These are phyloP conservation scores for Sordariomycetes sp. DNA, from an alignment of 2,329 filamentous ascomycete species.

Conservation along the genomic window DNA sequence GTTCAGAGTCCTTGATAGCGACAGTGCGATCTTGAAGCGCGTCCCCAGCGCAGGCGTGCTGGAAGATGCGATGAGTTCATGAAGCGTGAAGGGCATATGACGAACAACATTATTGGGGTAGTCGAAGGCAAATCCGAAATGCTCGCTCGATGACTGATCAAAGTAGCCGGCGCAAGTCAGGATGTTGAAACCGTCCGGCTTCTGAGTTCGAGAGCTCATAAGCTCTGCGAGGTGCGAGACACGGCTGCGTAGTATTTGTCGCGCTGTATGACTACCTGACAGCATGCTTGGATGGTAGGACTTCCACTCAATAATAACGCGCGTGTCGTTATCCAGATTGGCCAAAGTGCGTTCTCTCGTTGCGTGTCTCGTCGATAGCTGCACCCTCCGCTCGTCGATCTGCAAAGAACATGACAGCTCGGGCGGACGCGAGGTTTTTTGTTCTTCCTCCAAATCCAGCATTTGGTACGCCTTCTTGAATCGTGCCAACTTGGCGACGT, in stretches of 20 bases:
- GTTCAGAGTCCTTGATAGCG: background rate
- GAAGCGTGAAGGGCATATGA: background rate
- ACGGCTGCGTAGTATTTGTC: background rate
- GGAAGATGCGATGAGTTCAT: background rate
- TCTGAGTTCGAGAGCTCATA: background rate
- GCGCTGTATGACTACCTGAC: background rate
- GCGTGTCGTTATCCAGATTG: background rate
- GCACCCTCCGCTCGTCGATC: background rate
- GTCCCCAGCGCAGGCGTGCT: background rate
- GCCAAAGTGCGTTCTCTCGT: background rate
- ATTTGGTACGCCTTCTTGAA: background rate
- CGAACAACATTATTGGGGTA: background rate
- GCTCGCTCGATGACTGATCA: background rate
- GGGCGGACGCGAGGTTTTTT: background rate
- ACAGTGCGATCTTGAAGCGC: background rate
- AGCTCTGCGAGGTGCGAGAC: conserved; percentile 1
- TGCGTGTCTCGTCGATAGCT: background rate
- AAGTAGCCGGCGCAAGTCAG: background rate
- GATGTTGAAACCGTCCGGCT: conserved; percentile 1
- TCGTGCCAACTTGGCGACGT: background rate
- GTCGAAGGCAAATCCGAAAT: background rate
- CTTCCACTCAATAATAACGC: conserved; percentile 1
- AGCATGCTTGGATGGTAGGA: background rate
- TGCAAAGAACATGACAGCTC: background rate
- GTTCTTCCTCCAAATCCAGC: background rate